Percentiles rank a stretch among this genome's conserved stretches.
These are phyloP conservation scores for Paramecium biaurelia DNA, from an alignment of 73 alveolate genomes.

Conservation along the genomic window DNA sequence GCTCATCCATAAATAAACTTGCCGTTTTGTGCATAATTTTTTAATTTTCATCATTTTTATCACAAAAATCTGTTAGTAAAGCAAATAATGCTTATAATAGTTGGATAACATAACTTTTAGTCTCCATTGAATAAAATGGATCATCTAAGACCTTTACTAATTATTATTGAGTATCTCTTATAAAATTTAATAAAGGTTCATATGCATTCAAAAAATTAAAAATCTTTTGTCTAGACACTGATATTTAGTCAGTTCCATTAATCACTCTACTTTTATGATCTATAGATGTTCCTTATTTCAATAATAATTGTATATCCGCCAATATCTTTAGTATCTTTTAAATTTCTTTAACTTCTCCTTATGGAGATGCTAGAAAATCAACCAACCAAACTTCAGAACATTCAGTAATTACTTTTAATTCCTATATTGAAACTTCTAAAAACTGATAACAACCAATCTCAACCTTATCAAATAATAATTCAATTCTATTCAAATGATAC, in stretches of 20 bases:
- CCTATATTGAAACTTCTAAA: constrained; percentile 16
- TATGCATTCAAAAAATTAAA: constrained; percentile 53
- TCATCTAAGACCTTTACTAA: constrained; percentile 51
- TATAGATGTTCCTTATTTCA: not conserved
- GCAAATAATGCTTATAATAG: constrained; percentile 13
- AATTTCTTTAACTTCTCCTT: not conserved
- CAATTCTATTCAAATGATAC: constrained; percentile 35
- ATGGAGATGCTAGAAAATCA: constrained; percentile 50
- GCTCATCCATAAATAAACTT: constrained; percentile 56
- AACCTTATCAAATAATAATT: constrained; percentile 52
- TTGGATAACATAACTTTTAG: not conserved
- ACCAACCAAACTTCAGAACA: constrained; percentile 66
- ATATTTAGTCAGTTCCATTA: not conserved
- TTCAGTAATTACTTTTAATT: constrained; percentile 18
- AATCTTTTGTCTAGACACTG: constrained; percentile 48
- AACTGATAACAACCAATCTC: constrained; percentile 48
- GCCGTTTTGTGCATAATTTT: constrained; percentile 25
- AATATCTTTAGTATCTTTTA: not conserved
- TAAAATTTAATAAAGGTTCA: constrained; percentile 37
- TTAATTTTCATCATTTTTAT: constrained; percentile 54
- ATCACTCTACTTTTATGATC: constrained; percentile 48
- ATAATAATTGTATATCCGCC: not conserved
- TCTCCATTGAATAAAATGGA: not conserved
- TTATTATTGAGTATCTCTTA: constrained; percentile 57
- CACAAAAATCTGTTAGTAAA: constrained; percentile 46